phyloP scores from a whole-genome alignment of 2,329 filamentous ascomycete genomes.

The Neurospora sp. region DNA sequence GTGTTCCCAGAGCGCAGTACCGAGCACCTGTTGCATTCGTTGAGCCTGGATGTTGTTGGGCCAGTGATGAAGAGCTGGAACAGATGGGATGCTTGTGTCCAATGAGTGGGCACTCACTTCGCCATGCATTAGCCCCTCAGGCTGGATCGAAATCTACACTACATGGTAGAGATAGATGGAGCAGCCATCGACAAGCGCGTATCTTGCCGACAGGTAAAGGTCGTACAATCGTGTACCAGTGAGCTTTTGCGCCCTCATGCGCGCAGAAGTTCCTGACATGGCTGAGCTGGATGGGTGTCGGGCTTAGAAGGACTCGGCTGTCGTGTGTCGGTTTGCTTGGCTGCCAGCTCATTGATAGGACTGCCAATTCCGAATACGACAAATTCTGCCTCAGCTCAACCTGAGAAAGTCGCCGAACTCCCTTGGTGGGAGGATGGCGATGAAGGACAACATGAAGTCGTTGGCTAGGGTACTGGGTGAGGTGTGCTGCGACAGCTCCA shows the following conservation, averaged over 20 bases:
- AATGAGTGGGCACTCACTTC: not conserved
- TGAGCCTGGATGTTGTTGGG: not conserved
- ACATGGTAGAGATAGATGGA: not conserved
- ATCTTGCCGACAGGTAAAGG: not conserved
- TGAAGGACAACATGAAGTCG: not conserved
- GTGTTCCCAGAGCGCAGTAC: not conserved
- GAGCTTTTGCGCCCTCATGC: not conserved
- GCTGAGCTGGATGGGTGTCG: not conserved
- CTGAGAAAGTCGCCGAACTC: not conserved
- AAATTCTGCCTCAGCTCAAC: not conserved
- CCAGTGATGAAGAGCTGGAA: not conserved
- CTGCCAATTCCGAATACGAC: not conserved
- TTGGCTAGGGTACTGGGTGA: not conserved
- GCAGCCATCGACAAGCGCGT: not conserved
- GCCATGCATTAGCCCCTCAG: not conserved
- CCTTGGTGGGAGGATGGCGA: not conserved
- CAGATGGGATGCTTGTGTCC: not conserved
- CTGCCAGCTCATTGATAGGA: not conserved
- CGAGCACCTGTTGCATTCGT: not conserved
- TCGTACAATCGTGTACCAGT: not conserved
- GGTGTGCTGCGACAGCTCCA: not conserved
- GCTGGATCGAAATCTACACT: not conserved
- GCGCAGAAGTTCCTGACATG: not conserved
- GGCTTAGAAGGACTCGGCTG: not conserved
- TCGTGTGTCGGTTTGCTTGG: not conserved